Base-by-base conservation (phyloP, 1,139 yeast genomes). In the Saccharomyces hybrid region DNA sequence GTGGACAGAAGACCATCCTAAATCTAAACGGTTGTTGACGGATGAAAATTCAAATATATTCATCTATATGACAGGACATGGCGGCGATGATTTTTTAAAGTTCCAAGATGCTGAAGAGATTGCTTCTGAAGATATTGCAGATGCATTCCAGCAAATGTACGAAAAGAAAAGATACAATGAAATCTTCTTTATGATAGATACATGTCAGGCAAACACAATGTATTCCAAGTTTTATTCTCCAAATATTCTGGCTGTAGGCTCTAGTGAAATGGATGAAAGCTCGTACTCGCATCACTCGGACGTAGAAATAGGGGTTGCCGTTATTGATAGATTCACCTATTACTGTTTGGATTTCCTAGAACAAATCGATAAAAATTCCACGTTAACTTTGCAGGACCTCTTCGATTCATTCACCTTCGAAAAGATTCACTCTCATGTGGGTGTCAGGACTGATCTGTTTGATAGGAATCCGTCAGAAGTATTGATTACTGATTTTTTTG, bases 141-240 rank as follows among this genome's bases (percentile, higher is more conserved):
- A 93, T 72, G 98, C 99, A 1, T 89, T 93, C 73, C 96, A 83
- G 52, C 98, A 95, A 70, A 93, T 93, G 99, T 82, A 88, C 73
- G 97, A 93, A 68, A 91, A 91, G 80, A 86, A 87, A 65, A 78
- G 99, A 54, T 93, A 93, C 73, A 90, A 91, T 65, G 99, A 95
- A 74, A 88, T 93, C 47, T 82, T 93, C 67, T 93, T 93, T 72
- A 93, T 93, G 98, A 88, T 93, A 61, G 99, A 93, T 70, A 93
- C 99, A 0, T 93, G 99, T 70, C 99, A 93, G 73, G 99, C 99
- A 31, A 93, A 93, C 71, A 89, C 99, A 20, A 93, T 93, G 99
- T 93, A 88, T 72, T 86, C 95, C 56, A 81, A 87, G 67, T 85
- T 91, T 68, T 90, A 90, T 68, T 87, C 97, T 8, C 99, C 99